phyloP scores from a whole-genome alignment of 331 rosid species.

The Rosa hybrid region DNA sequence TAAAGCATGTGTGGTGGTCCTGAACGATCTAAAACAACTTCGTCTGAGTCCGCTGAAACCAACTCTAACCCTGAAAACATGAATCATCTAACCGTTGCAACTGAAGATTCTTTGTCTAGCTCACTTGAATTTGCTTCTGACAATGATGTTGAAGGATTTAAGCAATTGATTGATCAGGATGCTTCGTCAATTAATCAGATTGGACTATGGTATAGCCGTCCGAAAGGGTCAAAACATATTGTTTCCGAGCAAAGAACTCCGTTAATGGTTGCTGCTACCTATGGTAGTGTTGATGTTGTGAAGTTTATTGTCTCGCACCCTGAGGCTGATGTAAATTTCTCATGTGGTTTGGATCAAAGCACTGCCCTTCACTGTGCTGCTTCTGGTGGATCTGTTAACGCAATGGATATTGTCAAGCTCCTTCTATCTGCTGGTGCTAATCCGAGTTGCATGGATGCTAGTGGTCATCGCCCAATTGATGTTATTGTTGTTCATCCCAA shows the following conservation, averaged over 20 bases:
- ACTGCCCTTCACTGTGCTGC: conserved; percentile 96
- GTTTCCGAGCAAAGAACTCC: conserved; percentile 79
- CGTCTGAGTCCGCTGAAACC: conserved; percentile 39
- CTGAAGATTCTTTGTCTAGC: conserved; percentile 57
- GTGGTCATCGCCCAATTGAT: conserved; percentile 67
- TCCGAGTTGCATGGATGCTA: conserved; percentile 46
- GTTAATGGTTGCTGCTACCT: conserved; percentile 82
- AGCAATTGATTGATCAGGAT: conserved; percentile 46
- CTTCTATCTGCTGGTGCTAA: conserved; percentile 77
- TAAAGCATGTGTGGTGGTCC: conserved; percentile 71
- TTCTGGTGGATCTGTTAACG: conserved; percentile 68
- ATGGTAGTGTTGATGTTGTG: conserved; percentile 69
- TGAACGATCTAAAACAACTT: conserved; percentile 45
- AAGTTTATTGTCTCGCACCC: conserved; percentile 54
- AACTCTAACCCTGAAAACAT: conserved; percentile 46
- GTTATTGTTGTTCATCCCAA: conserved; percentile 66
- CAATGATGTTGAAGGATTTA: conserved; percentile 69
- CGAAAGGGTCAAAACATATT: conserved; percentile 64
- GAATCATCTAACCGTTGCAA: conserved; percentile 44
- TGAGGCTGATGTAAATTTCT: conserved; percentile 54
- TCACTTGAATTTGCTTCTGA: conserved; percentile 76
- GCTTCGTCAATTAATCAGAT: conserved; percentile 46
- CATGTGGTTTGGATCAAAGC: conserved; percentile 65
- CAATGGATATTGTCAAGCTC: conserved; percentile 53
- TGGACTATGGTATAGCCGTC: conserved; percentile 80